Conservation (phyloP, 2,329 filamentous ascomycete genomes). For the Aspergillus piperis region DNA sequence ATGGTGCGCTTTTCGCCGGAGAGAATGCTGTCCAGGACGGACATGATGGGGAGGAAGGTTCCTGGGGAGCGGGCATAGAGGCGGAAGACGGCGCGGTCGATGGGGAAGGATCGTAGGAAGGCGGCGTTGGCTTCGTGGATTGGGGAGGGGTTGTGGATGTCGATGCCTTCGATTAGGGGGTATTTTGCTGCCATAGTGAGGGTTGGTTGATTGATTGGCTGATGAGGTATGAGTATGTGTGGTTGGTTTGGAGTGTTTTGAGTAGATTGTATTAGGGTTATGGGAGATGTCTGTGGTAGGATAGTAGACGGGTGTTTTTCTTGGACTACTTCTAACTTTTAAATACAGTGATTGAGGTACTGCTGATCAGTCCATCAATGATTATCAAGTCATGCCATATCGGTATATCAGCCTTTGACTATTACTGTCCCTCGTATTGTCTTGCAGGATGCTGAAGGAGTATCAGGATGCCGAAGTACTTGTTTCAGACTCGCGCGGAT, state of each 20-base stretch:
- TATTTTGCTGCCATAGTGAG: neutral
- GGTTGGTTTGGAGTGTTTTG: too few species aligned
- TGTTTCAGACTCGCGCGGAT: neutral
- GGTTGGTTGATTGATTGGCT: too few species aligned
- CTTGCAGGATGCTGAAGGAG: neutral
- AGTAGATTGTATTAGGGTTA: too few species aligned
- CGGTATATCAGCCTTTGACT: too few species aligned
- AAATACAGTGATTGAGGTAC: too few species aligned
- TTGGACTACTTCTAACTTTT: too few species aligned
- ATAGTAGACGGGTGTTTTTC: too few species aligned
- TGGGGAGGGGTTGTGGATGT: neutral
- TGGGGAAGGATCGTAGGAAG: neutral
- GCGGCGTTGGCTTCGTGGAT: neutral
- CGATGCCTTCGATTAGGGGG: neutral
- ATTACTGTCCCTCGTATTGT: neutral
- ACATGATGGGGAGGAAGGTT: neutral
- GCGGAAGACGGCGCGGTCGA: neutral
- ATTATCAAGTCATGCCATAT: too few species aligned
- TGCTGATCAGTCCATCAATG: too few species aligned
- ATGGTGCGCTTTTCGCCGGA: neutral
- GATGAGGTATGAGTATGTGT: too few species aligned
- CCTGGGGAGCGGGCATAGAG: neutral
- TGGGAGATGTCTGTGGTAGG: too few species aligned
- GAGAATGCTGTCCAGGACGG: neutral
- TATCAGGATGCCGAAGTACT: too few species aligned